Percentiles rank a stretch among this genome's conserved stretches.
Evolutionary conservation across 2,329 filamentous ascomycete species (phyloP).

Genomic region (Neocucurbitaria cava): DNA sequence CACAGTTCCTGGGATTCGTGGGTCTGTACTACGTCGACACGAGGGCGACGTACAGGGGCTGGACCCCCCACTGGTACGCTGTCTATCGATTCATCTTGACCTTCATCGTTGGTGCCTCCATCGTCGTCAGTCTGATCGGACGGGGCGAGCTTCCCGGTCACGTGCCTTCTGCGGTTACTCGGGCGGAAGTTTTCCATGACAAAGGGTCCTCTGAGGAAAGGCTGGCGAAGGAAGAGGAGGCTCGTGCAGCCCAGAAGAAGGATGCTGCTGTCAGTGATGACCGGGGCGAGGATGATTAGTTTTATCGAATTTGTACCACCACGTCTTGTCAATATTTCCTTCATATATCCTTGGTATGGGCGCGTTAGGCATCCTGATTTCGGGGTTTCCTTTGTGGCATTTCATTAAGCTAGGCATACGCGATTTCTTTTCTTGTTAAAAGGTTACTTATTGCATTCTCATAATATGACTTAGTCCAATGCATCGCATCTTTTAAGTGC

Average conservation of each 20-base stretch:
- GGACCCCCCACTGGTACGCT: slow-evolving; percentile 84
- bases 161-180: slow-evolving; percentile 51
- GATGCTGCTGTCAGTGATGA: slow-evolving; percentile 13
- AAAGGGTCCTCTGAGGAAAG: slow-evolving; percentile 31
- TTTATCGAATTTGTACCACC: neutral
- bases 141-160: slow-evolving; percentile 76
- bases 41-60: slow-evolving; percentile 73
- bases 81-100: slow-evolving; percentile 93
- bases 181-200: slow-evolving; percentile 57
- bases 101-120: slow-evolving; percentile 83
- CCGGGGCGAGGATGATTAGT: neutral
- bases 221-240: slow-evolving; percentile 42
- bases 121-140: slow-evolving; percentile 81
- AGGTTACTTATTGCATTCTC: neutral
- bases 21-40: slow-evolving; percentile 86
- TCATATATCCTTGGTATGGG: neutral
- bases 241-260: slow-evolving; percentile 28
- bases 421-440: neutral
- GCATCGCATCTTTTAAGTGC: neutral
- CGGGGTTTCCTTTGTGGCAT: neutral
- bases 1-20: slow-evolving; percentile 85
- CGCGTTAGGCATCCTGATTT: neutral
- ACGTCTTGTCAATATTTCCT: neutral
- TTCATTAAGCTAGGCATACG: neutral
- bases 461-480: neutral